Evolutionary conservation across 1,284 basidiomycete genomes (phyloP), one percentile per base, ranked within the genome.

Genomic region (Mycena citricolor): DNA sequence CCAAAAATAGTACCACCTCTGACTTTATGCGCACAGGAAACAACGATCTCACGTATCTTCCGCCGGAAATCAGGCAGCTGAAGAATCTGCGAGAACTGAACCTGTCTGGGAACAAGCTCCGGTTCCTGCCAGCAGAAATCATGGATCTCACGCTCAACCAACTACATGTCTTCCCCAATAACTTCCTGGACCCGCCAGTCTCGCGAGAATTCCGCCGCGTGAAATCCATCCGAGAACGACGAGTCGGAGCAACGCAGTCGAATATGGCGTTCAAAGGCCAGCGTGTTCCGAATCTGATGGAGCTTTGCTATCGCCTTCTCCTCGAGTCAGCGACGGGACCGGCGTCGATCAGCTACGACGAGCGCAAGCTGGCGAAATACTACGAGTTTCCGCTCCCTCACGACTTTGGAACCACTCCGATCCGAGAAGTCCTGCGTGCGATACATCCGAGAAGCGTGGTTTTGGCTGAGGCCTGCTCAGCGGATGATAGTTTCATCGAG

Each of bases 111-210:
- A 89, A 90, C 60, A 62, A 64, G 24, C 62, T 90, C 1, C 56
- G 57, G 39, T 83, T 76, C 58, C 64, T 89, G 0, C 86, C 86
- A 10, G 72, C 80, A 4, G 84, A 89, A 57, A 74, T 90, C 59
- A 59, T 72, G 12, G 53, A 62, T 22, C 74, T 88, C 74, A 67
- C 59, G 8, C 68, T 84, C 1, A 56, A 64, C 8, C 63, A 57
- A 5, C 64, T 86, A 6, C 51, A 58, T 13, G 54, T 86, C 2
- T 61, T 73, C 25, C 76, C 77, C 0, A 88, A 88, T 49, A 79
- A 73, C 0, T 86, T 83, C 60, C 50, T 8, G 44, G 47, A 2
- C 45, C 53, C 3, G 25, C 22, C n/a, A n/a, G n/a, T n/a, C n/a
- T n/a, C n/a, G n/a, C n/a, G n/a, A n/a, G n/a, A n/a, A 19, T 28